A percentile compares a stretch with the other conserved stretches of the same genome.
These are phyloP conservation scores for Phytopythium vexans DNA, from an alignment of 352 stramenopile genomes.

Conservation along the genomic window DNA sequence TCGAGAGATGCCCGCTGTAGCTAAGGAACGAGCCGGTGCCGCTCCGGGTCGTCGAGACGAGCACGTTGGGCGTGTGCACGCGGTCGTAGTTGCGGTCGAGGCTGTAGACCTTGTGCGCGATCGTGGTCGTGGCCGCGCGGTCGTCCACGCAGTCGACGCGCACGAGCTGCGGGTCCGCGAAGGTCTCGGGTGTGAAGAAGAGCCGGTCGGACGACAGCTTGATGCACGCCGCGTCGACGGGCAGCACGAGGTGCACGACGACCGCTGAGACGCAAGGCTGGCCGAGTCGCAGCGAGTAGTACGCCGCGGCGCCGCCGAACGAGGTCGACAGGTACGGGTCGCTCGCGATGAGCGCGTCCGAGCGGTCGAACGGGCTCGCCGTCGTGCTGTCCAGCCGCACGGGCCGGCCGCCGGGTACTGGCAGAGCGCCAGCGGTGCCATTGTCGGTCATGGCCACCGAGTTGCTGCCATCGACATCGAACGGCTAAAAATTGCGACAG, in stretches of 20 bases:
- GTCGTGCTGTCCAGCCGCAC: not conserved
- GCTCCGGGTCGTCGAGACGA: not conserved
- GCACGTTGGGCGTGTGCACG: conserved; percentile 15
- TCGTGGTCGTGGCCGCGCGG: conserved; percentile 35
- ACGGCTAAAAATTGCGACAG: too few relatives aligned
- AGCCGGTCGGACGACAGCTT: conserved; percentile 62
- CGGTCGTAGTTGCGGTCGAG: conserved; percentile 65
- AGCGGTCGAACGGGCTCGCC: conserved; percentile 7
- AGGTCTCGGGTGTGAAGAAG: conserved; percentile 70
- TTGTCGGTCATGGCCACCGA: too few relatives aligned
- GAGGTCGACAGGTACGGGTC: conserved; percentile 44
- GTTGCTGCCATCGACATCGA: too few relatives aligned
- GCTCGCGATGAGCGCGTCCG: conserved; percentile 35
- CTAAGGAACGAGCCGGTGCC: conserved; percentile 24
- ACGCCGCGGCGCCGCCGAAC: conserved; percentile 54
- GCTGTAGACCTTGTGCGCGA: conserved; percentile 62
- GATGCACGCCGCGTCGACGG: conserved; percentile 35
- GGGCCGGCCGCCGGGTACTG: not conserved
- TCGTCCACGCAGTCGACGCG: conserved; percentile 54
- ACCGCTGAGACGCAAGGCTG: conserved; percentile 61
- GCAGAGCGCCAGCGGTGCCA: not conserved
- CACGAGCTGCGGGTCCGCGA: conserved; percentile 53
- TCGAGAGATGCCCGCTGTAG: conserved; percentile 41
- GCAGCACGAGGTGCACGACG: conserved; percentile 63
- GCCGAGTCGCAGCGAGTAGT: conserved; percentile 57